Conservation (phyloP, 148 eudicot genomes). For the Amaranthus palmeri region DNA sequence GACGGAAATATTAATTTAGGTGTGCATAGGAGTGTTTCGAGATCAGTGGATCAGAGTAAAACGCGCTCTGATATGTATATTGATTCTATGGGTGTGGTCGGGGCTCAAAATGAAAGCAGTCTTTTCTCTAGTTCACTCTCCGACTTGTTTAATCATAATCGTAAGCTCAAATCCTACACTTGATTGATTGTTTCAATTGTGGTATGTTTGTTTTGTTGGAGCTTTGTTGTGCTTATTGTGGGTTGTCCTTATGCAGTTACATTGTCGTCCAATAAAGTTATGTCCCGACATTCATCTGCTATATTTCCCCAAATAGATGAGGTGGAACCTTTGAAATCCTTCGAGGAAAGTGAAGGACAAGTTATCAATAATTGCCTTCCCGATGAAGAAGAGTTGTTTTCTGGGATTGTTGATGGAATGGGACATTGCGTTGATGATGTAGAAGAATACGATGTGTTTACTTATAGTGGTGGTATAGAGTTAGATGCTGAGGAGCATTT, state of each 20-base stretch:
- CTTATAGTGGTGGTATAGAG: constrained; percentile 64
- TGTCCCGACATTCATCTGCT: constrained; percentile 29
- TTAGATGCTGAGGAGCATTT: constrained; percentile 44
- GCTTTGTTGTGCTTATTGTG: constrained; percentile 7
- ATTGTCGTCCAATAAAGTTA: constrained; percentile 30
- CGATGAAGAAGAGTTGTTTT: constrained; percentile 71
- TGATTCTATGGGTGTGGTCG: constrained; percentile 33
- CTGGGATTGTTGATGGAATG: constrained; percentile 49
- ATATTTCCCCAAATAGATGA: constrained; percentile 27
- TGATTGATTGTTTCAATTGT: no score
- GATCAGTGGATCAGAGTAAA: constrained; percentile 31
- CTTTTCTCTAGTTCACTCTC: constrained; percentile 42
- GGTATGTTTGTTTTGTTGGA: background rate
- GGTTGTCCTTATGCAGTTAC: constrained; percentile 29
- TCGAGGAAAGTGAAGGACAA: constrained; percentile 45
- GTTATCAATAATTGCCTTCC: constrained; percentile 59
- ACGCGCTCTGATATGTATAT: constrained; percentile 30
- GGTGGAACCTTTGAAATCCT: constrained; percentile 30
- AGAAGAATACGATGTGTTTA: constrained; percentile 67
- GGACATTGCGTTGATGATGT: constrained; percentile 34
- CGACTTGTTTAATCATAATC: constrained; percentile 34
- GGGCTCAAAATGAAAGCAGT: constrained; percentile 37
- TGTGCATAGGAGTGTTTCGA: constrained; percentile 21
- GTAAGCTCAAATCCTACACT: constrained; percentile 23
- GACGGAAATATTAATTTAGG: constrained; percentile 21